Base-by-base conservation (phyloP, 75 land plant species). In the Ceratopteris richardii region DNA sequence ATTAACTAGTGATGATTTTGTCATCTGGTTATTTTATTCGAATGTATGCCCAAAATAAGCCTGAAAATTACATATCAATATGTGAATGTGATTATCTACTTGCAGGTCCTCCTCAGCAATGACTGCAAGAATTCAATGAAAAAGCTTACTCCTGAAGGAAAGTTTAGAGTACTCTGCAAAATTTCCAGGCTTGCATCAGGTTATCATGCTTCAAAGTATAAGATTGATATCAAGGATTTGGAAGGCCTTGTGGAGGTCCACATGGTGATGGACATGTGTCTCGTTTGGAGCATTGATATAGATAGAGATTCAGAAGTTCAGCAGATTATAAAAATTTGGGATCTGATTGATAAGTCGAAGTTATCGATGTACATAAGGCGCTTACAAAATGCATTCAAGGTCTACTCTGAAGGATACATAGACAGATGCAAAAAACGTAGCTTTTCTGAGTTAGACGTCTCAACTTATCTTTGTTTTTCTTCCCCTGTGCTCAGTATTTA, bases 301-400 rank as follows among this genome's bases (percentile, higher is more conserved):
- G 56, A 66, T 12, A 70, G 71, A 43, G 66, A 71, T 14, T 18
- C 20, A 31, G 18, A n/a, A 28, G 68, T 62, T 21, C 28, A 44
- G 0, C 90, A 86, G 53, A 63, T 86, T 9, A 41, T 86, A 13
- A 86, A 71, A 50, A 64, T 82, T 18, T 86, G 90, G 90, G 76
- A 86, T 56, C 12, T 82, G 29, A 41, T 86, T 1, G 64, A 65
- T 13, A 19, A 60, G n/a, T 66, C 56, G 18, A 67, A 68, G 7
- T 41, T 86, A 23, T 69, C 71, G 24, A 52, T 52, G 50, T 46
- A 79, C 37, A 46, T 44, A 0, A 74, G 55, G 24, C 80, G 84
- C 6, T 65, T 86, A 36, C 76, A 77, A 41, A 40, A 30, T 13
- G 61, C 79, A 23, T 86, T 75, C 46, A 14, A 24, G 0, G 67